phyloP scores from a whole-genome alignment of 1,284 basidiomycete genomes.

The Meripilus lineatus region DNA sequence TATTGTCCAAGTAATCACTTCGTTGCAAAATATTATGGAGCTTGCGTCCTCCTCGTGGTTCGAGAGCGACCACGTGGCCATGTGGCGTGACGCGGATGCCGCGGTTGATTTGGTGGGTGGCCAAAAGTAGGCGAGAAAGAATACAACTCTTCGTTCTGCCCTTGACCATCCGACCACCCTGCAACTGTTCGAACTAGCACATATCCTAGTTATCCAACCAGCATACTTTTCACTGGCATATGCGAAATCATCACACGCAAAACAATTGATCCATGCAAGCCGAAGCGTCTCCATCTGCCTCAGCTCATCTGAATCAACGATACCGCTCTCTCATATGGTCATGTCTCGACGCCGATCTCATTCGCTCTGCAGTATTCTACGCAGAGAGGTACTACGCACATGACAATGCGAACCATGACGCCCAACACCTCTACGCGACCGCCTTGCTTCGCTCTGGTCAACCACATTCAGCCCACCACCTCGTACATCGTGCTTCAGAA shows the following conservation, averaged over 20 bases:
- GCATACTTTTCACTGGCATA: conserved; percentile 3
- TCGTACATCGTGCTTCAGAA: conserved; percentile 58
- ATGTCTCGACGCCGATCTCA: conserved; percentile 72
- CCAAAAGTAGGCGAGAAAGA: too few species aligned
- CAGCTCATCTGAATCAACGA: conserved; percentile 54
- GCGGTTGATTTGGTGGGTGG: too few species aligned
- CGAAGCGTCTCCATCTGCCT: conserved; percentile 39
- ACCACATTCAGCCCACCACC: conserved; percentile 70
- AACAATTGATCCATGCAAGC: conserved; percentile 37
- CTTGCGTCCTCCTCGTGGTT: too few species aligned
- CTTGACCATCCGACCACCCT: too few species aligned
- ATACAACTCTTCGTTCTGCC: too few species aligned
- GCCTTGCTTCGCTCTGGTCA: conserved; percentile 71
- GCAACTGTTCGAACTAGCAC: too few species aligned
- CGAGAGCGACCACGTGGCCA: too few species aligned
- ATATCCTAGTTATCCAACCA: too few species aligned
- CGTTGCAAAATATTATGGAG: too few species aligned
- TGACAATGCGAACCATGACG: conserved; percentile 69
- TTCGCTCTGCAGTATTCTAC: conserved; percentile 75
- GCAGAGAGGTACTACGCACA: conserved; percentile 74
- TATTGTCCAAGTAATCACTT: too few species aligned
- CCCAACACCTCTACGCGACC: conserved; percentile 80
- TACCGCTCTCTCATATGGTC: conserved; percentile 69
- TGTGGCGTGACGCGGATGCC: too few species aligned
- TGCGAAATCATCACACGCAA: neutral